A percentile compares a stretch with the other conserved stretches of the same genome.
Conservation (phyloP, 164 flowering plant genomes). For the Echeveria elegans region DNA sequence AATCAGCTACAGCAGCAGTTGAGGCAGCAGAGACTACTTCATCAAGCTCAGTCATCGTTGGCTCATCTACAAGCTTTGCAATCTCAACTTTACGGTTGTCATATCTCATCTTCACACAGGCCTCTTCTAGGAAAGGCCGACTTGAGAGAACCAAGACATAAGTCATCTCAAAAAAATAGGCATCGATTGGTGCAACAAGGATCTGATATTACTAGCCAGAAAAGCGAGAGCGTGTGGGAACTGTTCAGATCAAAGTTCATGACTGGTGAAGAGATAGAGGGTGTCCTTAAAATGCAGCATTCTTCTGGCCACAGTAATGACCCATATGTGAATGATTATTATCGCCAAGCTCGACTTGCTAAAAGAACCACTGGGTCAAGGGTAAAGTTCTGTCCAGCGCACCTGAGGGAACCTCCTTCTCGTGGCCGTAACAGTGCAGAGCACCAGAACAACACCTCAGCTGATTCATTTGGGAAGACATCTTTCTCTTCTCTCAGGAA, state of each 20-base stretch:
- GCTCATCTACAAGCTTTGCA: conserved; percentile 54
- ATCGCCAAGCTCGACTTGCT: conserved; percentile 79
- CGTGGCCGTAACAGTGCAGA: conserved; percentile 49
- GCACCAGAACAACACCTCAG: conserved; percentile 51
- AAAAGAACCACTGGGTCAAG: conserved; percentile 61
- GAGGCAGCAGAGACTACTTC: conserved; percentile 53
- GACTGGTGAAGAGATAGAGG: conserved; percentile 83
- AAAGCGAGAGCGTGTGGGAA: conserved; percentile 44
- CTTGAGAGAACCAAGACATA: conserved; percentile 53
- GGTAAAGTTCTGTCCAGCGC: conserved; percentile 64
- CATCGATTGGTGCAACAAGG: conserved; percentile 53
- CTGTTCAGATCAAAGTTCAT: conserved; percentile 74
- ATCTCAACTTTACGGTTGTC: conserved; percentile 41
- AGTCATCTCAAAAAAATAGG: conserved; percentile 42
- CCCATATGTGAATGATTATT: conserved; percentile 85
- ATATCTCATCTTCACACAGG: conserved; percentile 29
- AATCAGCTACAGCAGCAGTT: conserved; percentile 23
- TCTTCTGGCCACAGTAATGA: conserved; percentile 83
- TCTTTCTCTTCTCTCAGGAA: conserved; percentile 75
- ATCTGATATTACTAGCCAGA: conserved; percentile 50
- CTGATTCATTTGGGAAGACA: conserved; percentile 70
- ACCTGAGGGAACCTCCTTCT: conserved; percentile 59
- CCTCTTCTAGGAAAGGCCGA: conserved; percentile 39
- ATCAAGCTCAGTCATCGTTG: conserved; percentile 44
- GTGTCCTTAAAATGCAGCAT: conserved; percentile 75